Evolutionary conservation across 108 stramenopile species (phyloP), one percentile per base, ranked within the genome.

Genomic region (Cyclotella kingstonii): DNA sequence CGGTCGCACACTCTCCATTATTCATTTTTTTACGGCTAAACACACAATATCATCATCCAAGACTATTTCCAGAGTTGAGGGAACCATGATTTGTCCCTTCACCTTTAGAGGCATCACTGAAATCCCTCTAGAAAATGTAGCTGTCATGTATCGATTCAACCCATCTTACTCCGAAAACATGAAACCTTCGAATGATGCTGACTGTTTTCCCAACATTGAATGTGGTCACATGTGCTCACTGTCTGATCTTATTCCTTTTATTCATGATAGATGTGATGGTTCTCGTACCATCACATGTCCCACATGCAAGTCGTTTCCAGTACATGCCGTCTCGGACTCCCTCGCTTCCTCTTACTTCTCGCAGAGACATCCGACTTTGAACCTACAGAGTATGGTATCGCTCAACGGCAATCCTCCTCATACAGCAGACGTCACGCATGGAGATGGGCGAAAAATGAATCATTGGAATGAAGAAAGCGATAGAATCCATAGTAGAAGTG

Each of bases 161-260:
- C 68, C 50, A 10, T 50, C 42, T 0, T 49, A 40, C 7, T 26
- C 58, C 45, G 5, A 46, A 22, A 46, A 18, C 45, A 2, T 2
- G 52, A 3, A 17, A 18, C 30, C 8, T 5, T 3, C 2, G 10
- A 15, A 51, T 3, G 27, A 51, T 2, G 27, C 10, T 30, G 50
- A 2, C 30, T 75, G 73, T 30, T 60, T 64, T 11, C 65, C 57
- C 42, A 5, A n/a, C n/a, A 12, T 15, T 30, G 50, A 2, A 41
- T 75, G 73, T 30, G 65, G 73, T 11, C 65, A 63, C 42, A 5
- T 18, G 23, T 75, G 73, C 54, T 52, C 49, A 0, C 41, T 75
- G 26, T 46, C 60, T 0, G 34, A 55, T 31, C 60, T 75, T 12
- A 52, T 66, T 14, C 59, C 73, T 14, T 66, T 66, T 21, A 34